Percentiles rank a stretch among this genome's conserved stretches.
phyloP scores from a whole-genome alignment of 2,329 filamentous ascomycete species.

The Tricladium varicosporioides region DNA sequence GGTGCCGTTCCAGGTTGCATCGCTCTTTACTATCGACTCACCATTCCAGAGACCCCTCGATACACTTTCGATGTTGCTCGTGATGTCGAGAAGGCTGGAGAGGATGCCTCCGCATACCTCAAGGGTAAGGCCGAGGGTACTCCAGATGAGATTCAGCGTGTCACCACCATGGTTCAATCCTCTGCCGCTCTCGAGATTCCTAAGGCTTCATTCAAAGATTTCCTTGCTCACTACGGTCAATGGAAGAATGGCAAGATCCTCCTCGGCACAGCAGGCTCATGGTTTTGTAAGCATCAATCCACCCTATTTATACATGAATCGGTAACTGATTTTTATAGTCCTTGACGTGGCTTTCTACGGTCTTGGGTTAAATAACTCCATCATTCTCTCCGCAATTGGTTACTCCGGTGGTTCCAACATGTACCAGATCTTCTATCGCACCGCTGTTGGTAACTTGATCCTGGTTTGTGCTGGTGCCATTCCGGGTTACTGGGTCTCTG shows the following conservation, averaged over 20 bases:
- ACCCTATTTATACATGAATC: background rate
- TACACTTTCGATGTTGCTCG: slow-evolving; percentile 83
- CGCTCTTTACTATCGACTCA: slow-evolving; percentile 79
- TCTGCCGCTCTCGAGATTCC: slow-evolving; percentile 48
- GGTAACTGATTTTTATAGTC: background rate
- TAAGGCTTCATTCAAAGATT: slow-evolving; percentile 72
- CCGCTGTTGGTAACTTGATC: slow-evolving; percentile 75
- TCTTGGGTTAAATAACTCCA: slow-evolving; percentile 70
- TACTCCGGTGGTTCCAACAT: slow-evolving; percentile 63
- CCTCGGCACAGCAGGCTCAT: slow-evolving; percentile 76
- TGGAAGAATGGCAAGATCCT: slow-evolving; percentile 72
- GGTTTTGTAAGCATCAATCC: slow-evolving; percentile 56
- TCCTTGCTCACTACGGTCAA: slow-evolving; percentile 66
- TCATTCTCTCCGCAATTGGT: slow-evolving; percentile 71
- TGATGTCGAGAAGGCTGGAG: slow-evolving; percentile 71
- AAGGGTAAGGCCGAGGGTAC: slow-evolving; percentile 58
- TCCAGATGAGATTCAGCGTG: slow-evolving; percentile 66
- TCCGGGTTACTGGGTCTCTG: slow-evolving; percentile 78
- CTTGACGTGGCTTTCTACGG: slow-evolving; percentile 51
- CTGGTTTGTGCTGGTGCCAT: slow-evolving; percentile 74
- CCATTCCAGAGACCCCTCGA: slow-evolving; percentile 83
- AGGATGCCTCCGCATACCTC: slow-evolving; percentile 73
- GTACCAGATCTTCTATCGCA: slow-evolving; percentile 69
- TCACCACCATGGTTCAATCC: slow-evolving; percentile 46
- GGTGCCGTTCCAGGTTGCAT: slow-evolving; percentile 77